These are phyloP conservation scores for Gloeostereum incarnatum DNA, from an alignment of 768 basidiomycete species.

Conservation along the genomic window DNA sequence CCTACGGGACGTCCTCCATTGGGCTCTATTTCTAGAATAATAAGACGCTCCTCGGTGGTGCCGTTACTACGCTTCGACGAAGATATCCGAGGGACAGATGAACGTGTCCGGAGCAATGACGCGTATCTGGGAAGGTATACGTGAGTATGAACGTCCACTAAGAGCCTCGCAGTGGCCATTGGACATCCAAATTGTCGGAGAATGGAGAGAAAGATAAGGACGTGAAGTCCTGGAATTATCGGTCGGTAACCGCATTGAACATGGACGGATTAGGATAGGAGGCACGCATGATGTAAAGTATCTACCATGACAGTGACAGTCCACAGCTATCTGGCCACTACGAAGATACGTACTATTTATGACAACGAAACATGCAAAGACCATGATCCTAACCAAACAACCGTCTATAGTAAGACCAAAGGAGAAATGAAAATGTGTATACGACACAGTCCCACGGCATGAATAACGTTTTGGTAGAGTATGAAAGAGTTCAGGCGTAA, in stretches of 20 bases:
- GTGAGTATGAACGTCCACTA: slow-evolving; percentile 84
- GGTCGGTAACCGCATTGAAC: slow-evolving; percentile 9
- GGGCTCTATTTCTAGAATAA: slow-evolving; percentile 77
- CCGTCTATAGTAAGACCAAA: no score
- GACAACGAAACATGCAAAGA: slow-evolving; percentile 3
- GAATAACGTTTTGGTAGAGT: no score
- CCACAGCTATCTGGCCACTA: background rate
- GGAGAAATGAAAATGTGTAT: no score
- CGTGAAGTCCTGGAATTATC: slow-evolving; percentile 10
- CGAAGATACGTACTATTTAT: background rate
- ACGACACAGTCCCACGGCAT: no score
- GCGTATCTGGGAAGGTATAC: slow-evolving; percentile 79
- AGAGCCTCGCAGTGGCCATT: slow-evolving; percentile 7
- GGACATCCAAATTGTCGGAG: slow-evolving; percentile 1
- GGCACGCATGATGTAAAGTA: background rate
- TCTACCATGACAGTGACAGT: background rate
- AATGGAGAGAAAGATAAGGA: slow-evolving; percentile 6
- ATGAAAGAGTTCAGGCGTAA: no score
- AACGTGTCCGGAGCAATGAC: slow-evolving; percentile 54
- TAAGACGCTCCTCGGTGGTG: slow-evolving; percentile 51
- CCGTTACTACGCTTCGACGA: slow-evolving; percentile 30
- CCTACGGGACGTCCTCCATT: slow-evolving; percentile 75
- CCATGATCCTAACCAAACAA: no score
- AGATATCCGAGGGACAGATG: slow-evolving; percentile 60
- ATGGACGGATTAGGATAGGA: slow-evolving; percentile 16